A percentile compares a stretch with the other conserved stretches of the same genome.
Conservation (phyloP, 1,139 yeast species). For the Hanseniaspora uvarum region DNA sequence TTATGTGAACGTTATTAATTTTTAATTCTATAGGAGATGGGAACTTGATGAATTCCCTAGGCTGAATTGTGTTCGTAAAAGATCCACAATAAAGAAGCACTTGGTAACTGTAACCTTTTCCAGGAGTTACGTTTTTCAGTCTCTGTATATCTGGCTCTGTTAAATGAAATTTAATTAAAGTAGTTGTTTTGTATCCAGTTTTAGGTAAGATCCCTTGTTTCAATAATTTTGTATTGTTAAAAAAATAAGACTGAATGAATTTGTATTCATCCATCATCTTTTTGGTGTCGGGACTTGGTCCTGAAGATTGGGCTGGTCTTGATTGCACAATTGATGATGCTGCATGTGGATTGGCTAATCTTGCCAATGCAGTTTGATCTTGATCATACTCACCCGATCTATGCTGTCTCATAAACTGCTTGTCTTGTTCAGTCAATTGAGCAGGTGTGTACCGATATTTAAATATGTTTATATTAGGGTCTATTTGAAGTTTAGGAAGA, state of each 20-base stretch:
- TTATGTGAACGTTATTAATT: slow-evolving; percentile 40
- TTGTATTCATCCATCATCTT: slow-evolving; percentile 8
- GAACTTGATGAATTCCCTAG: slow-evolving; percentile 35
- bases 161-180: slow-evolving; percentile 4
- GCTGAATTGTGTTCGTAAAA: slow-evolving; percentile 4
- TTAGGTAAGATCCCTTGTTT: slow-evolving; percentile 6
- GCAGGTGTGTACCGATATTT: background rate
- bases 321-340: background rate
- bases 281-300: background rate
- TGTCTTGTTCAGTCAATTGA: background rate
- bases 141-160: slow-evolving; percentile 3
- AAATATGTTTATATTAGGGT: background rate
- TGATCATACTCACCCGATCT: background rate
- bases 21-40: slow-evolving; percentile 51
- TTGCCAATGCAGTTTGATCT: background rate
- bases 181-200: background rate
- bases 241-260: slow-evolving; percentile 7
- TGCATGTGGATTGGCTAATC: background rate
- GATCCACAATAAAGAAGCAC: slow-evolving; percentile 15
- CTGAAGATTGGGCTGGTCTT: background rate
- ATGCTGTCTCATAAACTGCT: background rate
- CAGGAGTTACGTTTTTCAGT: background rate
- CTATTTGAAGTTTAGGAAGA: background rate
- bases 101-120: slow-evolving; percentile 1
- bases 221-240: background rate